Base-by-base conservation (phyloP, 2,329 filamentous ascomycete genomes). In the Coniella lustricola region DNA sequence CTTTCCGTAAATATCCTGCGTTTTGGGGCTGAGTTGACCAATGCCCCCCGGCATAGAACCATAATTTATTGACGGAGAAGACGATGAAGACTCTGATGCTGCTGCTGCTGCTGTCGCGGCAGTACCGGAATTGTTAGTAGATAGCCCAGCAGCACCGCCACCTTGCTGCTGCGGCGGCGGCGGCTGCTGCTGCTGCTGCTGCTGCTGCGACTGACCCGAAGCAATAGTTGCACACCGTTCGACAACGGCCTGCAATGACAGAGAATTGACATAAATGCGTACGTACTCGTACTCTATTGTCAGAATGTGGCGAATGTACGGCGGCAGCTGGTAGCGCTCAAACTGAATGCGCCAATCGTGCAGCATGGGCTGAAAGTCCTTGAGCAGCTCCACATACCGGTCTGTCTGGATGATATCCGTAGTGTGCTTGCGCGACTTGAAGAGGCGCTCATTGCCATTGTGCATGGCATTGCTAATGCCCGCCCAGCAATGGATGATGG, bases 231-330 rank as follows among this genome's bases (percentile, higher is more conserved):
- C 91, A 67, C 88, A 95, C 52, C 90, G 81, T 66, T 96, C 91
- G 5, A 97, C 89, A 3, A 97, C 90, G 18, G 93, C 93, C 67
- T 98, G 93, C 2, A 98, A 72, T 2, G 90, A 90, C 2, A 98
- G 74, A 1, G 90, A 95, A 64, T 97, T 96, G 69, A 96, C 79
- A 62, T 97, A 97, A 44, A 96, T 86, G 59, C 91, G 81, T 21
- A 91, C 89, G 62, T 96, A 96, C 61, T 97, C 89, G 61, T 93
- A 96, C 69, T 98, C 93, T 56, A 97, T 96, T 7, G 82, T 85
- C 25, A 98, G 73, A 50, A 97, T 90, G 62, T 90, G 82, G 25
- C 77, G 71, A 55, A 82, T 83, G 54, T 77, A 84, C 18, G 71
- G 77, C 2, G 82, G 82, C 45, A 85, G 73, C 48, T 79, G 77